Percentiles rank a stretch among this genome's conserved stretches.
Evolutionary conservation across 148 eudicot species (phyloP).

Genomic region (Diospyros lotus): DNA sequence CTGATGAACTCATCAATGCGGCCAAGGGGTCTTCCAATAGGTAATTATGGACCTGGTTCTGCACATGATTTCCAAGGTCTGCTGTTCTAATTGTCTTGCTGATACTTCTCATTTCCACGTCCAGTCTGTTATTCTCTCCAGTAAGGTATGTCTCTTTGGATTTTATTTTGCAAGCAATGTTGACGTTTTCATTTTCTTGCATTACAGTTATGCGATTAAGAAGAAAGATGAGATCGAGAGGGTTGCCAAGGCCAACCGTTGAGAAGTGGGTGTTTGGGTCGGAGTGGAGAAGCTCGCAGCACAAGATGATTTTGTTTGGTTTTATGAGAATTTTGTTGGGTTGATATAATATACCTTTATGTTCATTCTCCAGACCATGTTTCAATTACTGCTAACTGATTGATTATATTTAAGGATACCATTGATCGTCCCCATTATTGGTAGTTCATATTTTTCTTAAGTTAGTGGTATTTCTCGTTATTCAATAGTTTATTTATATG

Average conservation of each 20-base stretch:
- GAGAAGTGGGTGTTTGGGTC: not conserved
- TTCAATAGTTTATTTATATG: no score
- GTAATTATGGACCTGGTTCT: not conserved
- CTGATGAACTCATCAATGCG: slow-evolving; percentile 58
- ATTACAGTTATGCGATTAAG: slow-evolving; percentile 40
- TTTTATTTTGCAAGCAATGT: not conserved
- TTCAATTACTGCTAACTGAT: no score
- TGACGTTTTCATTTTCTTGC: not conserved
- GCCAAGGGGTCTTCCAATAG: slow-evolving; percentile 58
- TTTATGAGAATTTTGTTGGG: not conserved
- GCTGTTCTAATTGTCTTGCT: no score
- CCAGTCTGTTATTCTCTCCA: not conserved
- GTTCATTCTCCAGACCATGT: no score
- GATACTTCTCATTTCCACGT: no score
- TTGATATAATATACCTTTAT: no score
- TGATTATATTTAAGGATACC: no score
- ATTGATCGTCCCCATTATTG: no score
- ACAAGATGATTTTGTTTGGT: not conserved
- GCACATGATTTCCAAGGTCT: no score
- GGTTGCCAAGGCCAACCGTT: slow-evolving; percentile 47
- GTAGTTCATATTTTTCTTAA: no score
- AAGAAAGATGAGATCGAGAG: slow-evolving; percentile 49
- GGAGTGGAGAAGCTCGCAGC: not conserved
- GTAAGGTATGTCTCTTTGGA: not conserved
- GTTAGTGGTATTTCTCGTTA: no score